Evolutionary conservation across 345 rosid species (phyloP).

Genomic region (Barbarea vulgaris): DNA sequence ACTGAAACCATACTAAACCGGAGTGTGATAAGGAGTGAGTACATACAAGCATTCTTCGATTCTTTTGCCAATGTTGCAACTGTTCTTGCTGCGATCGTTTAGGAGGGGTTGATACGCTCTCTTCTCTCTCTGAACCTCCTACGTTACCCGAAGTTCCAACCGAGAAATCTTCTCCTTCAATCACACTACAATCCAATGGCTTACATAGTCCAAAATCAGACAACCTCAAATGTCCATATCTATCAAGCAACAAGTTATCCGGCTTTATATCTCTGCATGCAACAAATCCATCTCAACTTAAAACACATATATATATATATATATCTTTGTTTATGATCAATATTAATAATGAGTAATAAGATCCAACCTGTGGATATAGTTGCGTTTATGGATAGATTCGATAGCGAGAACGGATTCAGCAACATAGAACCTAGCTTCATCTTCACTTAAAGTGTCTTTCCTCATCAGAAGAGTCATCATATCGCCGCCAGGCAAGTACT

Average conservation of each 20-base stretch:
- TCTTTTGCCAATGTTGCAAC: conserved; percentile 89
- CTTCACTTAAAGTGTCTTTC: conserved; percentile 86
- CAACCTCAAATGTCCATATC: conserved; percentile 78
- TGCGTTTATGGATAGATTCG: conserved; percentile 89
- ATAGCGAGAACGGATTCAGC: conserved; percentile 88
- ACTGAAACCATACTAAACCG: background rate
- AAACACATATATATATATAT: too few relatives aligned
- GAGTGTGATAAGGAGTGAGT: background rate
- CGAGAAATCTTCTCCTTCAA: conserved; percentile 75
- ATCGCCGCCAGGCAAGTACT: conserved; percentile 96
- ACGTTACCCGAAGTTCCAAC: conserved; percentile 46
- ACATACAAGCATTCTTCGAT: conserved; percentile 84
- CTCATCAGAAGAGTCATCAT: conserved; percentile 98
- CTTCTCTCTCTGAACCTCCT: conserved; percentile 43
- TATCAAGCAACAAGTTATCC: conserved; percentile 89
- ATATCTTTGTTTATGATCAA: background rate
- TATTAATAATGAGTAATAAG: background rate
- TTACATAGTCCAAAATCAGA: conserved; percentile 97
- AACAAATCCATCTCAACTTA: background rate
- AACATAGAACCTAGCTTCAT: conserved; percentile 87
- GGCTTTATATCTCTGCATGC: conserved; percentile 85
- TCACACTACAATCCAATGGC: conserved; percentile 83
- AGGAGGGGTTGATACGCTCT: conserved; percentile 51
- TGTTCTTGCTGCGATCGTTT: conserved; percentile 90
- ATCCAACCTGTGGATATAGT: conserved; percentile 81